These are phyloP conservation scores for Dichotomopilus funicola DNA, from an alignment of 2,329 filamentous ascomycete species.

Conservation along the genomic window DNA sequence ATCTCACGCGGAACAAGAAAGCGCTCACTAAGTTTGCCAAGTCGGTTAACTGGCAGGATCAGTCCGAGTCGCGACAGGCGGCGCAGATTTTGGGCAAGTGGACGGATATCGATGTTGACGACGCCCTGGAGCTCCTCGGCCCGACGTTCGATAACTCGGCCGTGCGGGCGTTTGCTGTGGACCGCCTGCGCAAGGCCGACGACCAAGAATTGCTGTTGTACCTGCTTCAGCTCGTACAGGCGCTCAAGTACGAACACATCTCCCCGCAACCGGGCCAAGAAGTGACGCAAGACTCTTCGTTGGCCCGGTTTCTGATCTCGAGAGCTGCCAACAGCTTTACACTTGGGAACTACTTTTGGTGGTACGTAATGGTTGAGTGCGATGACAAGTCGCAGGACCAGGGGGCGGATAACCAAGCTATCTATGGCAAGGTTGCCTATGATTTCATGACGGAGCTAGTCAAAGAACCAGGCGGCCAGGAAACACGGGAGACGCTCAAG, in stretches of 20 bases:
- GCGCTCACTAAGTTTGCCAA: conserved; percentile 97
- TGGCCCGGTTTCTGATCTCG: conserved; percentile 83
- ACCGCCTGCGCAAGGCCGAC: conserved; percentile 82
- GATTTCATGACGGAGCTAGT: conserved; percentile 91
- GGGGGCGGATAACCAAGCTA: conserved; percentile 65
- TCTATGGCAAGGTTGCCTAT: conserved; percentile 90
- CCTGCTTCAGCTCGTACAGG: conserved; percentile 88
- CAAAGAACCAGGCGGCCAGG: conserved; percentile 60
- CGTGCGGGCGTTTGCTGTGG: conserved; percentile 88
- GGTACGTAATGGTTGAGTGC: conserved; percentile 98
- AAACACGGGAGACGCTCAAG: conserved; percentile 67
- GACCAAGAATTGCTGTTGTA: conserved; percentile 89
- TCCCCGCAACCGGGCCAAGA: conserved; percentile 56
- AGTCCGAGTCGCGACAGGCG: conserved; percentile 77
- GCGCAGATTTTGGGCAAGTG: conserved; percentile 85
- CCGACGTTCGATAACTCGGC: conserved; percentile 84
- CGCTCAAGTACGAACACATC: conserved; percentile 85
- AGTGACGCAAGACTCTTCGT: conserved; percentile 66
- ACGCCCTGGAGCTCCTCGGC: conserved; percentile 87
- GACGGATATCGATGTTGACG: conserved; percentile 95
- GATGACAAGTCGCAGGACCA: conserved; percentile 77
- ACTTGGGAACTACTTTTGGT: conserved; percentile 91
- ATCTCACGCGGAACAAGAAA: conserved; percentile 84
- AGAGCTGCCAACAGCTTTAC: conserved; percentile 83
- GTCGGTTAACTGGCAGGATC: conserved; percentile 89